Evolutionary conservation across 2,329 filamentous ascomycete species (phyloP), one percentile per base, ranked within the genome.

Genomic region (Verticillium tricorpus): DNA sequence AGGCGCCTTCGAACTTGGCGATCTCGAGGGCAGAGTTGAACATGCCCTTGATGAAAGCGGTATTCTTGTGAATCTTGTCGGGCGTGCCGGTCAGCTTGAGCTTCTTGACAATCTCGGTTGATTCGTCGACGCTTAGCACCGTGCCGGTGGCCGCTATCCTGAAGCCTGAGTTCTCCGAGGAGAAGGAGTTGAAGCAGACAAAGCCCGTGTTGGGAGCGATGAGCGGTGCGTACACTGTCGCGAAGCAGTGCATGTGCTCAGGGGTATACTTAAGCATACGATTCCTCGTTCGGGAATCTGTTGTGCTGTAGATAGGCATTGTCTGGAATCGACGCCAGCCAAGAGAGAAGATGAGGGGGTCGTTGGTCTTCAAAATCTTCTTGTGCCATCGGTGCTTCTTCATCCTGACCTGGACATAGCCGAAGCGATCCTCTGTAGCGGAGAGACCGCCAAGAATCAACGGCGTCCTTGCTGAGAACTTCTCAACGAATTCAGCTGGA

Each of bases 41-140:
- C 95, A 99, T 99, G 78, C 96, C 92, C 76, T 95, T 96, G 79
- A 99, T 93, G 74, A 99, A 99, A 45, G 95, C 93, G 0, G 95
- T 99, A 80, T 99, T 99, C 78, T 97, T 97, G 86, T 96, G 98
- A 76, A 98, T 96, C 80, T 98, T 98, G 84, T 95, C 96, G 1
- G 95, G 93, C 57, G 87, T 84, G 63, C 95, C 95, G 0, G 93
- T 97, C 57, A 99, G 85, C 77, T 99, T 99, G 72, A 99, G 88
- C 82, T 99, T 99, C 85, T 99, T 99, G 76, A 99, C 95, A 67
- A 99, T 98, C 74, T 99, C 95, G 3, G 92, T 93, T 50, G 90
- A 92, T 77, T 98, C 93, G 73, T 99, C 95, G 22, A 99, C 95
- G 71, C 89, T 93, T 66, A 98, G 81, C 5, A 99, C 92, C 2